Conservation (phyloP, 129 eudicot species). For the Heracleum sosnowskyi region DNA sequence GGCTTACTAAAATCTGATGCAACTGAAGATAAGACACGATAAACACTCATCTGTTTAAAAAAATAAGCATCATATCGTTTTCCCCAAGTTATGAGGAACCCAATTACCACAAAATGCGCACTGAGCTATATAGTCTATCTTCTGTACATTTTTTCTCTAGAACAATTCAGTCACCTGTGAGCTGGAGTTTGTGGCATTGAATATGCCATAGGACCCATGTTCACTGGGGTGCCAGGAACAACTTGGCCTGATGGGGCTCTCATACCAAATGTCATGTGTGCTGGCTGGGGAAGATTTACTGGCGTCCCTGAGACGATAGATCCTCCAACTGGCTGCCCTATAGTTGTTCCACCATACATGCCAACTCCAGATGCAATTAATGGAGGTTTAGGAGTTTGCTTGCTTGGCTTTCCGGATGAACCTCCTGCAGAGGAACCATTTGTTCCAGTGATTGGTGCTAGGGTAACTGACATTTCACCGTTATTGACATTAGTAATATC, state of each 20-base stretch:
- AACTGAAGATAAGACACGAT: conserved; percentile 3
- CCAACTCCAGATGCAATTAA: conserved; percentile 19
- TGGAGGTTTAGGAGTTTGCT: conserved; percentile 24
- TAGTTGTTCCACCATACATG: conserved; percentile 57
- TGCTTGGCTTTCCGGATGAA: conserved; percentile 38
- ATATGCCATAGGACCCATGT: conserved; percentile 40
- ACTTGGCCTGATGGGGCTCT: conserved; percentile 45
- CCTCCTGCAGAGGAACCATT: conserved; percentile 28
- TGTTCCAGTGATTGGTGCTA: conserved; percentile 30
- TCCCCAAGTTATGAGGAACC: conserved; percentile 11
- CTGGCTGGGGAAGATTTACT: conserved; percentile 42
- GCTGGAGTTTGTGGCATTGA: conserved; percentile 45
- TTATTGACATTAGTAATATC: conserved; percentile 49
- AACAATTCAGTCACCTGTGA: conserved; percentile 39
- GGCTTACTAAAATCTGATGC: neutral
- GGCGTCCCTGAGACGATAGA: conserved; percentile 71
- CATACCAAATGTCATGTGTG: conserved; percentile 55
- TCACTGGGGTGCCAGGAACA: conserved; percentile 50
- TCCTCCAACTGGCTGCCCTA: conserved; percentile 68
- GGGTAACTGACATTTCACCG: conserved; percentile 32
- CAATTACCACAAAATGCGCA: conserved; percentile 4
- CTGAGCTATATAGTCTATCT: conserved; percentile 17
- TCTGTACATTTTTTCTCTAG: conserved; percentile 18
- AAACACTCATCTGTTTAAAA: neutral
- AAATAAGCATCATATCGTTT: neutral